Evolutionary conservation across 78 protist species (phyloP), one percentile per base, ranked within the genome.

Genomic region (Dictyostelium firmibasis): DNA sequence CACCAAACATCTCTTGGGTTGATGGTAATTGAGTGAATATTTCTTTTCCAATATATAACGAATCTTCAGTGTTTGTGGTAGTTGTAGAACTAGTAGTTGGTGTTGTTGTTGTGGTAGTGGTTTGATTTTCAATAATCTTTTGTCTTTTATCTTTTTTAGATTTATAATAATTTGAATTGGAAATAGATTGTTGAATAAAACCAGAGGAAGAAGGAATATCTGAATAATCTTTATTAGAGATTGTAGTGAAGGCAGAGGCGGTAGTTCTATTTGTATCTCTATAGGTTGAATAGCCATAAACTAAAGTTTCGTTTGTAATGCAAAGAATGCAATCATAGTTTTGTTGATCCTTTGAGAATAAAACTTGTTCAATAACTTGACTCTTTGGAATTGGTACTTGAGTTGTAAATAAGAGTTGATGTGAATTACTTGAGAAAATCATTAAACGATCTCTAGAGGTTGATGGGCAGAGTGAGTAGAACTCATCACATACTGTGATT

Each of bases 1-100:
- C 86, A 7, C 77, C 74, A 77, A 89, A 89, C 0, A 89, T 11
- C 10, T 72, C 79, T 72, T 69, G 50, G n/a, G 53, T 86, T 18
- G 84, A 36, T 11, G 76, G 70, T 10, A 33, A 35, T 75, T 53
- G 20, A 20, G 84, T 44, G 33, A 38, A 38, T 9, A 76, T 76
- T 76, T 38, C 83, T 5, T 29, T 79, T 23, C 62, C 79, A 72
- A 72, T 33, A 72, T 29, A 72, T 33, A 72, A 6, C 6, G 35
- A 29, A 33, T 72, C 79, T 13, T 25, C 20, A 16, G 16, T 62
- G 6, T 18, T 6, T 47, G 84, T 23, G 50, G 70, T 72, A 2
- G 79, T 41, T 7, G 60, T 35, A 11, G 50, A 41, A 41, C 7
- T 31, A 53, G 14, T 77, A 13, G 13, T 5, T 35, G 81, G 2